phyloP scores from a whole-genome alignment of 2,329 filamentous ascomycete species.

The Aotearoamyces nothofagi region DNA sequence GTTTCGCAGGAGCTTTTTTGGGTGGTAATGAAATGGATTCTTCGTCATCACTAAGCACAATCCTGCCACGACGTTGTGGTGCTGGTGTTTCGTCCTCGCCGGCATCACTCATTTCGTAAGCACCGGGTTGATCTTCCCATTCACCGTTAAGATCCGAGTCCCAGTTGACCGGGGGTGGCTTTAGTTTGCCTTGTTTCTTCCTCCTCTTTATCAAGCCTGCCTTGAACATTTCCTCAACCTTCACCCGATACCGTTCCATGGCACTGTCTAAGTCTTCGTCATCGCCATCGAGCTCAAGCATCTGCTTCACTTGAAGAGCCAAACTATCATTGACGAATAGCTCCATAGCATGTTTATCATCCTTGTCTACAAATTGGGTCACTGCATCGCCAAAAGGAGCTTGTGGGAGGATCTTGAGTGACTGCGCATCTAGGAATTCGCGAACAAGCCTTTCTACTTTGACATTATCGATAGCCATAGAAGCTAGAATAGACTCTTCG shows the following conservation, averaged over 20 bases:
- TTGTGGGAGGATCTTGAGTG: slow-evolving; percentile 82
- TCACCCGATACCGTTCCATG: slow-evolving; percentile 58
- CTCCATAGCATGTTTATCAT: slow-evolving; percentile 87
- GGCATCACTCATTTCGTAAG: slow-evolving; percentile 35
- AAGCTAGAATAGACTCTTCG: slow-evolving; percentile 45
- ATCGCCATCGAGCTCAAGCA: slow-evolving; percentile 52
- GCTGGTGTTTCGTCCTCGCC: slow-evolving; percentile 24
- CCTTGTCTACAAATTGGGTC: slow-evolving; percentile 83
- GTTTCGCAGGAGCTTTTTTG: slow-evolving; percentile 23
- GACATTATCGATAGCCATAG: slow-evolving; percentile 54
- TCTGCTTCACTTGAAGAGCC: slow-evolving; percentile 51
- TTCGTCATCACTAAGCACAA: slow-evolving; percentile 33
- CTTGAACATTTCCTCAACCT: slow-evolving; percentile 54
- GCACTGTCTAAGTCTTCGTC: slow-evolving; percentile 56
- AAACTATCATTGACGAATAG: slow-evolving; percentile 62
- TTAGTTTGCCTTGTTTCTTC: slow-evolving; percentile 40
- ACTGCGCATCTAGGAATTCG: slow-evolving; percentile 76
- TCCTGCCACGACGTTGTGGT: slow-evolving; percentile 13
- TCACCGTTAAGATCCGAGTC: slow-evolving; percentile 78
- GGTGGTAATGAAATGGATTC: slow-evolving; percentile 11
- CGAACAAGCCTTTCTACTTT: slow-evolving; percentile 81
- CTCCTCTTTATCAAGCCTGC: slow-evolving; percentile 41
- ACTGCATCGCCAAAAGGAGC: slow-evolving; percentile 90
- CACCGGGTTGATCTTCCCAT: slow-evolving; percentile 70
- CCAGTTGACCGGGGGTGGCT: slow-evolving; percentile 67